Evolutionary conservation across 352 stramenopile species (phyloP), one percentile per base, ranked within the genome.

Genomic region (Phytopythium ostracodes): DNA sequence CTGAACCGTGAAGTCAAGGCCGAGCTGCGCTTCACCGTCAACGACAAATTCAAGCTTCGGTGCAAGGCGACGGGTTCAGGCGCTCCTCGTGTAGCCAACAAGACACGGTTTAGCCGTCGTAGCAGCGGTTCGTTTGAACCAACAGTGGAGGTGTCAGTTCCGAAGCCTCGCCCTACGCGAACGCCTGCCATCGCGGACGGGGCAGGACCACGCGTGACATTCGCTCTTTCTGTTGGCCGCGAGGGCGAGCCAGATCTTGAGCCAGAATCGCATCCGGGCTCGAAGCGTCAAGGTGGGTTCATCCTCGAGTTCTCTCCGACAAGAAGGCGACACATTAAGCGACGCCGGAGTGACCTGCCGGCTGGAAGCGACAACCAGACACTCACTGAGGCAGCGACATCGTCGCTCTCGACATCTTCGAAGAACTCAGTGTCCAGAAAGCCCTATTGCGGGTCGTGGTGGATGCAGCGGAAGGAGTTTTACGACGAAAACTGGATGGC

Each of bases 401-500:
- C 14, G 46, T 52, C 46, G 24, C 24, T 52, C 11, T 52, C 46
- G 24, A n/a, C n/a, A n/a, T n/a, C 22, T 4, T 52, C 46, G 11
- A 27, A 27, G 24, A 33, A 14, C 11, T 29, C 24, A 0, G 24
- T n/a, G 46, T 4, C 24, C 46, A 52, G 65, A 46, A 71, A 76
- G 25, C 60, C 38, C 38, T 75, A 75, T 25, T 38, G 51, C 2
- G 83, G 80, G 2, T 89, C 80, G 2, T 92, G 83, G 83, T 92
- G 83, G 83, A 85, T 79, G 49, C 78, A 92, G 44, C 77, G 81
- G 11, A 81, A 88, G 51, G 75, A 73, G n/a, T 52, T 77, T 4
- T 86, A 81, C 40, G 84, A 96, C 47, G 85, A 87, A 49, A 75
- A 89, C 49, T 94, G 87, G 86, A 88, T 92, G 70, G 58, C 71